Evolutionary conservation across 1,139 yeast species (phyloP).

Genomic region (Debaryomycetaceae sp.): DNA sequence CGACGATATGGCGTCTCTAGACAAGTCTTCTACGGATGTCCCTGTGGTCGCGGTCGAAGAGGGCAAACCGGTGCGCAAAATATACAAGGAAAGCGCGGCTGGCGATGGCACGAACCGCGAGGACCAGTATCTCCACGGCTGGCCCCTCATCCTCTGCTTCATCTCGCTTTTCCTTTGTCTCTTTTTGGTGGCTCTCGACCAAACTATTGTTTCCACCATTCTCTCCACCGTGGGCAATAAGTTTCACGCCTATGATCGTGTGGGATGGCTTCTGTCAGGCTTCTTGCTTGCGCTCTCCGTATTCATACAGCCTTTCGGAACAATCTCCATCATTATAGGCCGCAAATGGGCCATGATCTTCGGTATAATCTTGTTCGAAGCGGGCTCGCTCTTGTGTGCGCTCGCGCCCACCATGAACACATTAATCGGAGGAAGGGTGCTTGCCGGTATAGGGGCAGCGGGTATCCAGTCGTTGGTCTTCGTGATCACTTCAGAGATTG

Average conservation of each 20-base stretch:
- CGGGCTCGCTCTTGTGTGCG: slow-evolving; percentile 28
- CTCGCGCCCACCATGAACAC: slow-evolving; percentile 22
- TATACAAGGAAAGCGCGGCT: slow-evolving; percentile 9
- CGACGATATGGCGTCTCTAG: no score
- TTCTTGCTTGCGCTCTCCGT: slow-evolving; percentile 22
- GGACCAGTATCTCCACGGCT: slow-evolving; percentile 17
- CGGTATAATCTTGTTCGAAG: slow-evolving; percentile 12
- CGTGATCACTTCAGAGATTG: slow-evolving; percentile 19
- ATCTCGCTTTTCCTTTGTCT: slow-evolving; percentile 18
- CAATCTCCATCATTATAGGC: slow-evolving; percentile 13
- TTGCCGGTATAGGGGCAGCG: slow-evolving; percentile 25
- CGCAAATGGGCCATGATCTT: slow-evolving; percentile 12
- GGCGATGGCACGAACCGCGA: slow-evolving; percentile 11
- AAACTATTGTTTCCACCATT: slow-evolving; percentile 28
- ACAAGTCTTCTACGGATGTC: no score
- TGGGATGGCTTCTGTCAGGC: slow-evolving; percentile 21
- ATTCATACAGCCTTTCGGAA: slow-evolving; percentile 28
- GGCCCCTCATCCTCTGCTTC: slow-evolving; percentile 16
- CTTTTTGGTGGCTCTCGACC: slow-evolving; percentile 30
- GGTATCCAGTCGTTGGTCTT: slow-evolving; percentile 19
- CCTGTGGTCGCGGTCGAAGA: no score
- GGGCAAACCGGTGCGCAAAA: no score
- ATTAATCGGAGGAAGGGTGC: slow-evolving; percentile 28
- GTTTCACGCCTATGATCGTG: slow-evolving; percentile 16
- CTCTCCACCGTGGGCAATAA: slow-evolving; percentile 27